Evolutionary conservation across 495 filamentous ascomycete genomes (phyloP).

Genomic region (Stereocaulon alpinum): DNA sequence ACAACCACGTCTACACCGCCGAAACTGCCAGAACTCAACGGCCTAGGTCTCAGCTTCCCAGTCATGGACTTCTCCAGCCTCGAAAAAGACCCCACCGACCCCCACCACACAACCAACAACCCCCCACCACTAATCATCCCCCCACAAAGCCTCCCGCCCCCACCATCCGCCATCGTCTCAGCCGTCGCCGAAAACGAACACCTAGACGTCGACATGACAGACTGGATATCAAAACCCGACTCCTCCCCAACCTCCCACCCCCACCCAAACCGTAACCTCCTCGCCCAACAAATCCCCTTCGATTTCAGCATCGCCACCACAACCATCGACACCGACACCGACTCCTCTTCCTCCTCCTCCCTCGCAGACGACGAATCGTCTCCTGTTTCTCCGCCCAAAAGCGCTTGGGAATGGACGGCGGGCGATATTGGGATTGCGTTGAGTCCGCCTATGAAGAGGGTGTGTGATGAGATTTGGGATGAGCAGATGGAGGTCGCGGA

Average conservation of each 20-base stretch:
- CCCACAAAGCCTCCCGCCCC: neutral
- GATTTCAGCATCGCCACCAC: neutral
- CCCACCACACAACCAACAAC: no score
- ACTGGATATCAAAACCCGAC: constrained; percentile 9
- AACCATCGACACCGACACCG: no score
- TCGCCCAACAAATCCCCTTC: neutral
- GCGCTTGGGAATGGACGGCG: constrained; percentile 4
- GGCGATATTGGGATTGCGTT: constrained; percentile 9
- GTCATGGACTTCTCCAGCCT: constrained; percentile 9
- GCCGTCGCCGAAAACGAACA: neutral
- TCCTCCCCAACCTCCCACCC: neutral
- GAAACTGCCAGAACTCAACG: neutral
- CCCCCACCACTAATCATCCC: neutral
- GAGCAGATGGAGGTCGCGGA: neutral
- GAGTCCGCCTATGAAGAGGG: neutral
- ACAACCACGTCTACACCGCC: neutral
- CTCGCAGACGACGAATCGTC: neutral
- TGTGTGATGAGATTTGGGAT: neutral
- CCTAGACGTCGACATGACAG: constrained; percentile 8
- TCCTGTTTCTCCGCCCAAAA: neutral
- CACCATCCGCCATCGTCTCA: neutral
- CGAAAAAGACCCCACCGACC: neutral
- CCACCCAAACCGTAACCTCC: neutral
- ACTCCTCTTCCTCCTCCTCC: no score
- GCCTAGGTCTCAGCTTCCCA: constrained; percentile 4